phyloP scores from a whole-genome alignment of 805 yeast species.

The Saccharomyces kudriavzevii region DNA sequence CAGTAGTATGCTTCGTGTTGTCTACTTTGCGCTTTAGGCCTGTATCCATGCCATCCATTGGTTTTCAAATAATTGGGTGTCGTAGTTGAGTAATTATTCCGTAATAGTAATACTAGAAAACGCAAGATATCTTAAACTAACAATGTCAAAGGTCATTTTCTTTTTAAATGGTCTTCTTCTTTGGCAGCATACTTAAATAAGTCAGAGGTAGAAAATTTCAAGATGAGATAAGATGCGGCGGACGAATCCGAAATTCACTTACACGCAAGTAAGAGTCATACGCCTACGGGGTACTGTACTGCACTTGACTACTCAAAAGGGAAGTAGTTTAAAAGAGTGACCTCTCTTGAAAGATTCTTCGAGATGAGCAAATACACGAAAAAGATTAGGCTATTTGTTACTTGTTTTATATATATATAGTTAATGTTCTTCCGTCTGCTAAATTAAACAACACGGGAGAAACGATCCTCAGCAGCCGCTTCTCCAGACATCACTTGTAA shows the following conservation, averaged over 20 bases:
- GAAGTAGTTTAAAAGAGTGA: neutral
- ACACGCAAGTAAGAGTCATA: neutral
- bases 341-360: neutral
- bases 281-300: neutral
- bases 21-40: neutral
- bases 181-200: neutral
- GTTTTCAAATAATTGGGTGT: neutral
- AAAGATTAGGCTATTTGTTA: neutral
- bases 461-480: neutral
- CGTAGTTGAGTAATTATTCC: neutral
- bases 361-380: neutral
- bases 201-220: neutral
- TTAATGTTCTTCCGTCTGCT: neutral
- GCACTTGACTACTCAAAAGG: neutral
- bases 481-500: slow-evolving; percentile 5
- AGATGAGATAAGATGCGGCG: neutral
- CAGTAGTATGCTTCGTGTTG: neutral
- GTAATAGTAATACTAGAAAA: neutral
- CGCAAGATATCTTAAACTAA: neutral
- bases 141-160: neutral
- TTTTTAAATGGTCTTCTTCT: neutral
- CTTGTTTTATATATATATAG: neutral
- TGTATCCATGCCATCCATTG: neutral
- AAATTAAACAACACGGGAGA: slow-evolving; percentile 3
- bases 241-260: neutral